These are phyloP conservation scores for Penicillium soppii DNA, from an alignment of 495 filamentous ascomycete species.

Conservation along the genomic window DNA sequence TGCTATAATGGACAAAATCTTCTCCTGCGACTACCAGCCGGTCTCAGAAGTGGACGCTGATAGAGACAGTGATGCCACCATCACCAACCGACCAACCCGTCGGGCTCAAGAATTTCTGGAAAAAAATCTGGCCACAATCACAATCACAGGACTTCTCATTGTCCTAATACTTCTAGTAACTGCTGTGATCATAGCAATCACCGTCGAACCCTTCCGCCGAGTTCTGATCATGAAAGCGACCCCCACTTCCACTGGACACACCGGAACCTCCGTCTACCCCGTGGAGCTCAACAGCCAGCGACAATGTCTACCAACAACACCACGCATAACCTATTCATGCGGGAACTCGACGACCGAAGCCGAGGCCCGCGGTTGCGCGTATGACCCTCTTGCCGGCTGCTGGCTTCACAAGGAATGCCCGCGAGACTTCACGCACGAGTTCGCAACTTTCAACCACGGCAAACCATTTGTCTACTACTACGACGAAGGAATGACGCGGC, in stretches of 20 bases:
- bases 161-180: slow-evolving; percentile 4
- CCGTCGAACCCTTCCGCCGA: slow-evolving; percentile 11
- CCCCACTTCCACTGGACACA: background rate
- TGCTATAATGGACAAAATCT: background rate
- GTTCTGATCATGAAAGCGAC: slow-evolving; percentile 7
- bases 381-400: slow-evolving; percentile 15
- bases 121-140: slow-evolving; percentile 10
- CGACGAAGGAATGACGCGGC: slow-evolving; percentile 10
- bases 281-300: background rate
- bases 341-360: slow-evolving; percentile 16
- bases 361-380: slow-evolving; percentile 7
- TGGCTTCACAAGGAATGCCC: slow-evolving; percentile 16
- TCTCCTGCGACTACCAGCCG: slow-evolving; percentile 7
- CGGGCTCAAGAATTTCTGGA: slow-evolving; percentile 1
- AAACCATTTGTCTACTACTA: slow-evolving; percentile 18
- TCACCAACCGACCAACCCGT: slow-evolving; percentile 3
- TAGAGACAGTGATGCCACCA: slow-evolving; percentile 7
- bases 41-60: slow-evolving; percentile 4
- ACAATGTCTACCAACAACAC: slow-evolving; percentile 7
- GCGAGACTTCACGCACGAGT: slow-evolving; percentile 8
- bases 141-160: slow-evolving; percentile 9
- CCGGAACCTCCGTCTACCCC: background rate
- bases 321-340: slow-evolving; percentile 7
- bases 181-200: slow-evolving; percentile 7
- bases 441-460: slow-evolving; percentile 13